Conservation (phyloP, 768 basidiomycete genomes). For the Lentinus tigrinus region DNA sequence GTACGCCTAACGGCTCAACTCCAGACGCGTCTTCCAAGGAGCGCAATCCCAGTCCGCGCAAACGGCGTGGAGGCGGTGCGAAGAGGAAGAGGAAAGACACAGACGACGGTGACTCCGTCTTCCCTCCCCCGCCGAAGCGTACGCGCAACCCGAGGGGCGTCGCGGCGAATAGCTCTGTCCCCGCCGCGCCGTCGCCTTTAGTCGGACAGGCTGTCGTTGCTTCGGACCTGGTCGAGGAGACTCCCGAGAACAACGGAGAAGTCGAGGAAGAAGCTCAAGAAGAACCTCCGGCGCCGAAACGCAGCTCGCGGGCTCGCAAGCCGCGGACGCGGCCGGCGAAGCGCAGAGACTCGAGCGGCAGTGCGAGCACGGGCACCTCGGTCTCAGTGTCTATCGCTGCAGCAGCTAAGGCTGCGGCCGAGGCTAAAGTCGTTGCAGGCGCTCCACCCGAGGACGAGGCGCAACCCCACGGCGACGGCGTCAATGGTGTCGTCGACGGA, state of each 20-base stretch:
- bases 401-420: conserved; percentile 15
- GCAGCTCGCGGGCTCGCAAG: conserved; percentile 46
- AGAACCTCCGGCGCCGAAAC: conserved; percentile 36
- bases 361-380: conserved; percentile 44
- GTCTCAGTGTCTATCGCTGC: conserved; percentile 34
- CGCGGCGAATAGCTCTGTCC: conserved; percentile 24
- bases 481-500: background rate
- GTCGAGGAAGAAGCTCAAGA: conserved; percentile 37
- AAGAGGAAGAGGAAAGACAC: conserved; percentile 60
- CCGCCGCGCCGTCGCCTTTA: conserved; percentile 24
- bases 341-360: conserved; percentile 51
- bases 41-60: conserved; percentile 44
- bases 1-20: conserved; percentile 22
- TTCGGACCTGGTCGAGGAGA: conserved; percentile 30
- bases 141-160: conserved; percentile 51
- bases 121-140: conserved; percentile 60
- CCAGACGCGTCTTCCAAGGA: conserved; percentile 26
- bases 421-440: background rate
- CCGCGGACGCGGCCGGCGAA: conserved; percentile 31
- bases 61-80: conserved; percentile 43
- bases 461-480: background rate
- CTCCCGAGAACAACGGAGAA: conserved; percentile 23
- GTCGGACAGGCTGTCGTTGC: conserved; percentile 39
- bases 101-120: conserved; percentile 65
- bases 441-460: background rate